Base-by-base conservation (phyloP, 2,329 filamentous ascomycete species). In the Cercospora beticola region DNA sequence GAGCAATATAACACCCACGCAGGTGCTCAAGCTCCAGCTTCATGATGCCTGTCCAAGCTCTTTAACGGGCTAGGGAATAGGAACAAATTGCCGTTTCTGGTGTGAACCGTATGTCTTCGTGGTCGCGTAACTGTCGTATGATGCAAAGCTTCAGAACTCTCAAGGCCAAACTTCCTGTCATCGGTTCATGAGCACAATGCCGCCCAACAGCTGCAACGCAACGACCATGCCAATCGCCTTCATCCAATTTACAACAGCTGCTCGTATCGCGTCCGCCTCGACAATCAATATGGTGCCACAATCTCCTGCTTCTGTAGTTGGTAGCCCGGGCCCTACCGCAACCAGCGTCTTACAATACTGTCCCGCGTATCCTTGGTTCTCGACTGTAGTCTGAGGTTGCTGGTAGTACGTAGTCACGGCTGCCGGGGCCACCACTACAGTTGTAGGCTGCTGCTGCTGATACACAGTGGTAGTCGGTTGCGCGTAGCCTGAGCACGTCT, bases 251-350 rank as follows among this genome's bases (percentile, higher is more conserved):
- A 75, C n/a, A 1, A 68, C 69, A 21, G 68, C 65, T 6, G 36
- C 26, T 52, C 66, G 62, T 9, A 72, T 61, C n/a, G 67, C 70
- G 54, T 70, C 63, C 3, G 74, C 70, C 62, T 72, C 74, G 1
- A 77, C 72, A 18, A 79, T 75, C 60, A 80, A 65, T 28, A 79
- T 77, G n/a, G 76, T 79, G n/a, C 78, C 78, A 65, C 78, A 80
- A 3, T 75, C 67, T 4, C 75, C 78, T 3, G 69, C 66, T 46
- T 73, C 70, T 5, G 77, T 78, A 1, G 78, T 79, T 0, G 78
- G 78, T 33, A 79, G 49, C n/a, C 73, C 73, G 1, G 75, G 75
- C 16, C 78, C 78, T 18, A 73, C 68, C 16, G 74, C 77, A n/a
- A 75, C 72, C 10, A 79, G 43, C 6, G 78, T 80, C 18, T 73